phyloP scores from a whole-genome alignment of 805 yeast species.

The Spathaspora sp. region DNA sequence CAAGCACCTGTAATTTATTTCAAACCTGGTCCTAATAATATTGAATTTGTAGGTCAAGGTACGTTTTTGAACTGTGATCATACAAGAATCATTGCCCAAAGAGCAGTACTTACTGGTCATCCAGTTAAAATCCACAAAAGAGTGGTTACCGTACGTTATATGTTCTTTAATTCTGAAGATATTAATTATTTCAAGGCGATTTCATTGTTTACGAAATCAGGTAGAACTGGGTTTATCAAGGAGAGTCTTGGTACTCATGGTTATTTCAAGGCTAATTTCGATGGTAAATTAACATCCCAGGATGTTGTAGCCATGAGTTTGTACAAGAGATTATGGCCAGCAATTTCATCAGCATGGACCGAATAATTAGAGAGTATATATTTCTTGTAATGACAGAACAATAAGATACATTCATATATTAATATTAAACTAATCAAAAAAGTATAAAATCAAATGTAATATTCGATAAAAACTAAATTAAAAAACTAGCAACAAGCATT shows the following conservation, averaged over 20 bases:
- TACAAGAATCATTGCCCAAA: constrained; percentile 78
- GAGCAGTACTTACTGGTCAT: constrained; percentile 88
- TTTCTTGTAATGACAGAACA: constrained; percentile 4
- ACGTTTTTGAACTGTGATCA: constrained; percentile 84
- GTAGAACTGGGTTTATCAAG: constrained; percentile 91
- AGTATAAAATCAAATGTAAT: neutral
- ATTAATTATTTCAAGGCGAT: constrained; percentile 85
- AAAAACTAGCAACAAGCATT: constrained; percentile 36
- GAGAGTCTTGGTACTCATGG: constrained; percentile 98
- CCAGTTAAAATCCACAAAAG: constrained; percentile 93
- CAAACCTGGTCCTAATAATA: constrained; percentile 52
- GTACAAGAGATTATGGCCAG: constrained; percentile 94
- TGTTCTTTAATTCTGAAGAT: constrained; percentile 93
- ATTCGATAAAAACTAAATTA: constrained; percentile 8
- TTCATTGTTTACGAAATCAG: constrained; percentile 88
- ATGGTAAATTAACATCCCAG: constrained; percentile 84
- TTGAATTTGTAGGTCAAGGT: constrained; percentile 84
- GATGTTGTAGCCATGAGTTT: constrained; percentile 92
- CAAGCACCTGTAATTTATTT: constrained; percentile 83
- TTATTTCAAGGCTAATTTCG: constrained; percentile 92
- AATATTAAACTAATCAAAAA: neutral
- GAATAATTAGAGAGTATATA: constrained; percentile 10
- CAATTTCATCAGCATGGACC: constrained; percentile 31
- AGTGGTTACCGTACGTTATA: constrained; percentile 89
- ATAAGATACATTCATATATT: neutral